Percentiles rank a stretch among this genome's conserved stretches.
phyloP scores from a whole-genome alignment of 2,329 filamentous ascomycete genomes.

The Aspergillus glaucus region DNA sequence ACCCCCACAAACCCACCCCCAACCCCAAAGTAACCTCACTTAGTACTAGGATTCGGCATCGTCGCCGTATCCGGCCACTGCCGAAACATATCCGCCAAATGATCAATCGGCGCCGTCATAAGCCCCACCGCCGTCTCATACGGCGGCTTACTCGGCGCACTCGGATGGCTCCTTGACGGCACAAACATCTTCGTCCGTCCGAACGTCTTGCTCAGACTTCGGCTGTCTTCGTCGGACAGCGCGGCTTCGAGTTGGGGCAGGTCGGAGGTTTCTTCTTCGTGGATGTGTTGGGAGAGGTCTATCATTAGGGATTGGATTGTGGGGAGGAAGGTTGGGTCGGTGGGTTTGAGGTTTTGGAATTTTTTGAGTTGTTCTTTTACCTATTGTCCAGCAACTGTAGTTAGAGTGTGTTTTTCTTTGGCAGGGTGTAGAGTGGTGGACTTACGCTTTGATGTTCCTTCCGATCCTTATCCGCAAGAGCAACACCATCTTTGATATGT shows the following conservation, averaged over 20 bases:
- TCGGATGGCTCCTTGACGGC: conserved; percentile 48
- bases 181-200: conserved; percentile 49
- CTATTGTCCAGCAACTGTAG: too few relatives aligned
- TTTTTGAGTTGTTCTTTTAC: conserved; percentile 44
- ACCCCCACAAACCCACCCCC: neutral
- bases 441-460: neutral
- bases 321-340: conserved; percentile 37
- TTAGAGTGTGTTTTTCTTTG: too few relatives aligned
- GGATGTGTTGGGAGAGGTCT: conserved; percentile 42
- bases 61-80: conserved; percentile 42
- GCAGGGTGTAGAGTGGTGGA: neutral
- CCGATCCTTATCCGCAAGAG: neutral
- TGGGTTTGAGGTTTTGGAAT: conserved; percentile 43
- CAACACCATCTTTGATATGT: neutral
- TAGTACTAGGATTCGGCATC: neutral
- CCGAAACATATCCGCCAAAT: conserved; percentile 49
- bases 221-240: conserved; percentile 30
- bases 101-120: conserved; percentile 52
- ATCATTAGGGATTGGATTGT: conserved; percentile 41
- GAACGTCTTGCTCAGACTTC: conserved; percentile 40
- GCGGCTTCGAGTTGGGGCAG: conserved; percentile 43
- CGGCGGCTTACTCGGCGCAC: conserved; percentile 46
- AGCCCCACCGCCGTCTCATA: conserved; percentile 53
- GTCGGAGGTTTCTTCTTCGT: conserved; percentile 47
- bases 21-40: neutral